Conservation (phyloP, 176 grass and related monocot species). For the Areca catechu region DNA sequence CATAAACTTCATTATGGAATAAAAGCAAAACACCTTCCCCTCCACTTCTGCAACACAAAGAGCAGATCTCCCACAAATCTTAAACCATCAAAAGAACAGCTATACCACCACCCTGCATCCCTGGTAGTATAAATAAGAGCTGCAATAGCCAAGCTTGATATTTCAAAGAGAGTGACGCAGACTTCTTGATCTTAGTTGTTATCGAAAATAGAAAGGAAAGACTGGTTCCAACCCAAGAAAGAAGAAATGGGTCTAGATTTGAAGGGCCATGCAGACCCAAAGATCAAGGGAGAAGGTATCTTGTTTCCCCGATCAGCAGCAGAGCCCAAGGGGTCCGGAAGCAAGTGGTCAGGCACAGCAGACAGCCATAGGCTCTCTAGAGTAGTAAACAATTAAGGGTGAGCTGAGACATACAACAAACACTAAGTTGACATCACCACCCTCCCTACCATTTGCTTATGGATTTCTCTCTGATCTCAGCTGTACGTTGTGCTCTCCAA, state of each 20-base stretch:
- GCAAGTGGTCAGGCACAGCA: slow-evolving; percentile 6
- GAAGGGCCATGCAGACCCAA: slow-evolving; percentile 21
- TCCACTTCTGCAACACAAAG: slow-evolving; percentile 9
- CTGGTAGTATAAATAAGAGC: slow-evolving; percentile 5
- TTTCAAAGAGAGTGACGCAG: slow-evolving; percentile 2
- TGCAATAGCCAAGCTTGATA: slow-evolving; percentile 12
- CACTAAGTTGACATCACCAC: slow-evolving; percentile 13
- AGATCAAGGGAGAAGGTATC: slow-evolving; percentile 17
- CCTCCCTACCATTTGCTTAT: slow-evolving; percentile 11
- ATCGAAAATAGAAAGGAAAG: slow-evolving; percentile 22
- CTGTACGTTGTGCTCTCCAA: background rate
- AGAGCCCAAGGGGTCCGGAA: background rate
- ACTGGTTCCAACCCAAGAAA: slow-evolving; percentile 14
- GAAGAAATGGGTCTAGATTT: slow-evolving; percentile 20
- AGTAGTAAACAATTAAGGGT: slow-evolving; percentile 6
- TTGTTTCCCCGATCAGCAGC: background rate
- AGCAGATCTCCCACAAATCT: slow-evolving; percentile 1
- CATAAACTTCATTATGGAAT: slow-evolving; percentile 92
- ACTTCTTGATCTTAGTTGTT: slow-evolving; percentile 1
- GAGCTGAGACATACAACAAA: slow-evolving; percentile 2
- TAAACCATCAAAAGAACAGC: slow-evolving; percentile 14
- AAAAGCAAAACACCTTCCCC: slow-evolving; percentile 2
- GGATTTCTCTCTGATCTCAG: slow-evolving; percentile 7
- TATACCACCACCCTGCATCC: slow-evolving; percentile 14
- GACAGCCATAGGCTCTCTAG: slow-evolving; percentile 3